phyloP scores from a whole-genome alignment of 1,139 yeast species.

The Debaryomyces coudertii region DNA sequence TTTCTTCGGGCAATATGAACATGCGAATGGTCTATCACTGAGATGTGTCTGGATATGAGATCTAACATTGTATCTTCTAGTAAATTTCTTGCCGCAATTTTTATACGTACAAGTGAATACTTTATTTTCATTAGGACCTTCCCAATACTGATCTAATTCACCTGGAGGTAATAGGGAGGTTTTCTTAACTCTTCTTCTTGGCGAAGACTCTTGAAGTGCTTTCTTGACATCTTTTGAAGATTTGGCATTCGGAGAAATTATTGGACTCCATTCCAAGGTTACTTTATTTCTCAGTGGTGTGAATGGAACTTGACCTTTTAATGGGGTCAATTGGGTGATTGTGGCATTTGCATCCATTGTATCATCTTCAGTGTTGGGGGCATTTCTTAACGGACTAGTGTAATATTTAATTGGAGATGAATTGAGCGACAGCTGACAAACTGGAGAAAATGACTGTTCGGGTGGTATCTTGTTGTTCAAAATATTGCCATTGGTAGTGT shows the following conservation, averaged over 20 bases:
- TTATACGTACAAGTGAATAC: constrained; percentile 74
- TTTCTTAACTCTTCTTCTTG: constrained; percentile 52
- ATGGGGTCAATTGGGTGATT: constrained; percentile 45
- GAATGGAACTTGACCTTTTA: constrained; percentile 34
- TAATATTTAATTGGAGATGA: constrained; percentile 40
- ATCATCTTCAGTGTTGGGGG: constrained; percentile 29
- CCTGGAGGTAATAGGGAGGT: constrained; percentile 88
- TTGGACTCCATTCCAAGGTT: constrained; percentile 58
- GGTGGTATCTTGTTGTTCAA: constrained; percentile 13
- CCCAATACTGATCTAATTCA: constrained; percentile 79
- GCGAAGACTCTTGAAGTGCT: constrained; percentile 45
- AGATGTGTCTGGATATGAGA: constrained; percentile 97
- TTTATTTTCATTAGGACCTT: constrained; percentile 74
- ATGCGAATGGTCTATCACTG: constrained; percentile 84
- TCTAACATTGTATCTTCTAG: constrained; percentile 89
- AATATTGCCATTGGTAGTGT: constrained; percentile 12
- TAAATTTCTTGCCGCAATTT: constrained; percentile 81
- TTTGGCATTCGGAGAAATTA: constrained; percentile 49
- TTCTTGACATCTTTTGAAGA: constrained; percentile 39
- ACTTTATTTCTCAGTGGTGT: constrained; percentile 43
- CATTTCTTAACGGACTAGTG: constrained; percentile 31
- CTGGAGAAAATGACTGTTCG: constrained; percentile 31
- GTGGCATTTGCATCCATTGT: constrained; percentile 46
- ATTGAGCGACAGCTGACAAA: constrained; percentile 24
- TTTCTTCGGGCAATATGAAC: constrained; percentile 63